Conservation (phyloP, 116 monocot genomes). For the Trichopus zeylanicus region DNA sequence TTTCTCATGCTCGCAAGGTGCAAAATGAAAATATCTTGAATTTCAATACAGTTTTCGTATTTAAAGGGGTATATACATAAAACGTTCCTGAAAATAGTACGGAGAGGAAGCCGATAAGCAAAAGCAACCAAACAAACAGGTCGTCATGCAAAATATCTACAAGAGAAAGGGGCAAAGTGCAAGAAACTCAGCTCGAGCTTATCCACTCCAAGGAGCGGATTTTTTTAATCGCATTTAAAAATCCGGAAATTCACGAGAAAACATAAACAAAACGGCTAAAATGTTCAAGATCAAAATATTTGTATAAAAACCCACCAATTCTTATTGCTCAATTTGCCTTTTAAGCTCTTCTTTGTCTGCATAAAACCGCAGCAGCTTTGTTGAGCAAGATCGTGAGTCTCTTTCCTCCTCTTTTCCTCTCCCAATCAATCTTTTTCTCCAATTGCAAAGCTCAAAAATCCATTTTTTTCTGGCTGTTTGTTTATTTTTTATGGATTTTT, state of each 20-base stretch:
- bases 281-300: background rate
- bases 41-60: too few species aligned
- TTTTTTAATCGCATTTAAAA: background rate
- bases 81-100: too few species aligned
- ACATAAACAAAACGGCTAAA: background rate
- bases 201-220: background rate
- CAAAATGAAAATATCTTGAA: too few species aligned
- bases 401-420: background rate
- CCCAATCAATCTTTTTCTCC: background rate
- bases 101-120: too few species aligned
- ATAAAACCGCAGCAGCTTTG: background rate
- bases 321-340: background rate
- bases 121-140: too few species aligned
- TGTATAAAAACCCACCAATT: background rate
- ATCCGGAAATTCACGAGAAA: background rate
- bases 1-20: too few species aligned
- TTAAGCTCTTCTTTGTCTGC: background rate
- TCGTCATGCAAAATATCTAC: too few species aligned
- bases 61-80: too few species aligned
- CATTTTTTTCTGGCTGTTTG: too few species aligned
- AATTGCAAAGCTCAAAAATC: background rate
- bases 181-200: background rate
- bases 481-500: too few species aligned
- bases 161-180: background rate
- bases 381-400: background rate